Evolutionary conservation across 1,284 basidiomycete species (phyloP).

Genomic region (Ustilago cynodontis): DNA sequence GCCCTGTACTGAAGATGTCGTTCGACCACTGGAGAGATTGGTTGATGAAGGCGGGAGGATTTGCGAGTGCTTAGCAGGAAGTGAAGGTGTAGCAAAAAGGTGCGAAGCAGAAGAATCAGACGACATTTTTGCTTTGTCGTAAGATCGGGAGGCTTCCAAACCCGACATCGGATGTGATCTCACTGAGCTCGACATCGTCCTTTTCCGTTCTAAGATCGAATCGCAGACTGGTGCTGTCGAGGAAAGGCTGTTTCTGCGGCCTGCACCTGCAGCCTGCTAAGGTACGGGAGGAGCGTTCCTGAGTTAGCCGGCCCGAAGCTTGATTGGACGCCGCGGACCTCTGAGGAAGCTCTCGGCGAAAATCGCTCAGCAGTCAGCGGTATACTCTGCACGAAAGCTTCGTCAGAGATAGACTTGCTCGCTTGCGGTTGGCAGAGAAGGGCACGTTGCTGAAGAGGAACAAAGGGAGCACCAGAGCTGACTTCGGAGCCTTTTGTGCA

Average conservation of each 20-base stretch:
- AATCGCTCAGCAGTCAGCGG: neutral
- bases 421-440: neutral
- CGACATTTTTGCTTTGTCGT: conserved; percentile 15
- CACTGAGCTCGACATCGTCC: conserved; percentile 7
- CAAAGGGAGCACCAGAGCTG: neutral
- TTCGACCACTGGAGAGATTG: neutral
- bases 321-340: neutral
- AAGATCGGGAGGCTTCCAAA: conserved; percentile 29
- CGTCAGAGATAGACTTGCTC: neutral
- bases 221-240: neutral
- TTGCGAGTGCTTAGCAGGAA: neutral
- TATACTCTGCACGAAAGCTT: neutral
- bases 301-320: neutral
- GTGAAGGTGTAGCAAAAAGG: conserved; percentile 1
- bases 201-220: neutral
- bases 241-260: too few relatives aligned
- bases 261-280: neutral
- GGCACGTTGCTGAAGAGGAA: neutral
- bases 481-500: conserved; percentile 28
- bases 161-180: conserved; percentile 19
- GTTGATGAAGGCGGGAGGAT: neutral
- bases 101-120: conserved; percentile 2
- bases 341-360: conserved; percentile 4
- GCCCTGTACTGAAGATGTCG: neutral
- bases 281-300: conserved; percentile 5